Conservation (phyloP, 2,329 filamentous ascomycete genomes). For the Xylariaceae sp. region DNA sequence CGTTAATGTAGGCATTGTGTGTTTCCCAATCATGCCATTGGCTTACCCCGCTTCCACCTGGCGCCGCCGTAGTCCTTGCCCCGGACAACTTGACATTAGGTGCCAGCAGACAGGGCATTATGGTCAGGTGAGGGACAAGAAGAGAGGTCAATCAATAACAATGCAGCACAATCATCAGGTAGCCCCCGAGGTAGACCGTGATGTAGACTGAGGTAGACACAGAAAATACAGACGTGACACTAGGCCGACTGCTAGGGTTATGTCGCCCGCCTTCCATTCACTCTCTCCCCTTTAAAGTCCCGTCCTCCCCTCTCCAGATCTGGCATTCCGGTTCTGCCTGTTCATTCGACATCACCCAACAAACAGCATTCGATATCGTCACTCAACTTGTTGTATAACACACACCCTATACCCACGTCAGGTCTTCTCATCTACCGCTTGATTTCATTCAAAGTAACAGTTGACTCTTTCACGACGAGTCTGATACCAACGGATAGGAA, state of each 20-base stretch:
- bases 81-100: conserved; percentile 7
- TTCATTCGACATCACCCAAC: conserved; percentile 4
- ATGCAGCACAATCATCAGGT: not conserved
- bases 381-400: not conserved
- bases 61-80: conserved; percentile 11
- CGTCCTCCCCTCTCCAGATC: not conserved
- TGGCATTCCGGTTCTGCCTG: conserved; percentile 3
- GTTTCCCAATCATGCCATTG: conserved; percentile 14
- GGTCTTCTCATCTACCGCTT: not conserved
- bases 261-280: too few species aligned
- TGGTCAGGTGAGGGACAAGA: not conserved
- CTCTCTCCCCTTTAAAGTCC: conserved; percentile 1
- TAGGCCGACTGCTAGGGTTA: too few species aligned
- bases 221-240: too few species aligned
- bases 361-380: conserved; percentile 5
- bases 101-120: too few species aligned
- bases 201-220: too few species aligned
- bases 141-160: not conserved
- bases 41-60: conserved; percentile 29
- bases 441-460: conserved; percentile 5
- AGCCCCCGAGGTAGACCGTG: too few species aligned
- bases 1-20: conserved; percentile 7
- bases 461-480: conserved; percentile 4
- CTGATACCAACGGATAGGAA: not conserved
- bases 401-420: not conserved